phyloP scores from a whole-genome alignment of 2,329 filamentous ascomycete species.

The Pseudogymnoascus sp. region DNA sequence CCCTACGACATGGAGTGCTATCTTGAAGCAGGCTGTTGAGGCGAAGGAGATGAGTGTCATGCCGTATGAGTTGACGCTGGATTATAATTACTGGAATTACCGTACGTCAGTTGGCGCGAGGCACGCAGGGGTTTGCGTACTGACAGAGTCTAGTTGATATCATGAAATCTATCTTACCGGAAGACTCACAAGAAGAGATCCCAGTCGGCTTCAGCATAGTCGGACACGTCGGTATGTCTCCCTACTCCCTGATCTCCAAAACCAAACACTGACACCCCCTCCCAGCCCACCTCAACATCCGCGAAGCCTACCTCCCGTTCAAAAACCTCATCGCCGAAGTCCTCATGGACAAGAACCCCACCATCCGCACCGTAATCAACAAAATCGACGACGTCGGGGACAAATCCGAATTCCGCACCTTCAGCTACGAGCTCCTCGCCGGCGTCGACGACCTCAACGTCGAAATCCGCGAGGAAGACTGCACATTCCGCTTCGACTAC shows the following conservation, averaged over 20 bases:
- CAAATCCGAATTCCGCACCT: constrained; percentile 82
- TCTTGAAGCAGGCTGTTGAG: constrained; percentile 59
- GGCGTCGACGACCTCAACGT: constrained; percentile 80
- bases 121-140: constrained; percentile 9
- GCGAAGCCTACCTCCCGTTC: constrained; percentile 74
- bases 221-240: constrained; percentile 66
- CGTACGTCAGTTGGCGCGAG: constrained; percentile 40
- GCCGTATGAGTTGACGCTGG: constrained; percentile 66
- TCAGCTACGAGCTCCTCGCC: constrained; percentile 81
- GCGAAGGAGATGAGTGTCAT: constrained; percentile 61
- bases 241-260: background rate
- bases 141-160: constrained; percentile 57
- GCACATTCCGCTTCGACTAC: constrained; percentile 89
- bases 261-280: constrained; percentile 17
- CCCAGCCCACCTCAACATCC: constrained; percentile 83
- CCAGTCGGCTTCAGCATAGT: constrained; percentile 82
- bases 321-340: constrained; percentile 80
- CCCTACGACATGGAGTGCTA: constrained; percentile 67
- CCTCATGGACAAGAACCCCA: constrained; percentile 79
- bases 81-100: constrained; percentile 83
- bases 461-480: constrained; percentile 70
- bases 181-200: constrained; percentile 70
- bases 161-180: constrained; percentile 70
- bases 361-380: constrained; percentile 85
- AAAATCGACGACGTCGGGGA: constrained; percentile 84